Evolutionary conservation across 768 basidiomycete genomes (phyloP).

Genomic region (Leucocoprinus birnbaumii): DNA sequence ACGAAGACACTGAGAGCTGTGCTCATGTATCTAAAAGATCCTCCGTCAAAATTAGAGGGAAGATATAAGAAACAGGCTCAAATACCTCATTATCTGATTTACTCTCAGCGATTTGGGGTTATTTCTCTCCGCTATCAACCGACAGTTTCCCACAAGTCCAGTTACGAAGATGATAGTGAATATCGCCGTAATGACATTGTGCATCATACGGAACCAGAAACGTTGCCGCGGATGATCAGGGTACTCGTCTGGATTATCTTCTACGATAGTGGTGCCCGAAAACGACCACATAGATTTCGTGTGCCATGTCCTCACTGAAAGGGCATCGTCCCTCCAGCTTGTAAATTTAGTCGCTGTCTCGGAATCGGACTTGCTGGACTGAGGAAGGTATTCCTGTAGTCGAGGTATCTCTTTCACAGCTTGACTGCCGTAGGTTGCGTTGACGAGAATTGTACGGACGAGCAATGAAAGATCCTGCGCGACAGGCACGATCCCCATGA

Average conservation of each 20-base stretch:
- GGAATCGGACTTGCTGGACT: neutral
- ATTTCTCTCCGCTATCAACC: conserved; percentile 15
- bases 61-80: neutral
- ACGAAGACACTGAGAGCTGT: conserved; percentile 20
- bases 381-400: neutral
- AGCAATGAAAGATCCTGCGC: conserved; percentile 8
- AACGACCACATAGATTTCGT: conserved; percentile 3
- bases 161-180: conserved; percentile 20
- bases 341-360: conserved; percentile 5
- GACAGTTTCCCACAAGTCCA: conserved; percentile 23
- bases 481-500: conserved; percentile 22
- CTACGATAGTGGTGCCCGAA: conserved; percentile 7
- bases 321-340: neutral
- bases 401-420: conserved; percentile 8
- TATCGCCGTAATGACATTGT: conserved; percentile 16
- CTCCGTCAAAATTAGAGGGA: neutral
- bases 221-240: conserved; percentile 25
- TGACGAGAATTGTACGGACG: conserved; percentile 20
- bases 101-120: conserved; percentile 15
- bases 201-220: conserved; percentile 26
- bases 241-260: neutral
- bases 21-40: conserved; percentile 24
- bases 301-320: neutral
- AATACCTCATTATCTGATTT: conserved; percentile 19
- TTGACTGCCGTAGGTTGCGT: conserved; percentile 20